Evolutionary conservation across 345 rosid genomes (phyloP).

Genomic region (Bruguiera sexangula): DNA sequence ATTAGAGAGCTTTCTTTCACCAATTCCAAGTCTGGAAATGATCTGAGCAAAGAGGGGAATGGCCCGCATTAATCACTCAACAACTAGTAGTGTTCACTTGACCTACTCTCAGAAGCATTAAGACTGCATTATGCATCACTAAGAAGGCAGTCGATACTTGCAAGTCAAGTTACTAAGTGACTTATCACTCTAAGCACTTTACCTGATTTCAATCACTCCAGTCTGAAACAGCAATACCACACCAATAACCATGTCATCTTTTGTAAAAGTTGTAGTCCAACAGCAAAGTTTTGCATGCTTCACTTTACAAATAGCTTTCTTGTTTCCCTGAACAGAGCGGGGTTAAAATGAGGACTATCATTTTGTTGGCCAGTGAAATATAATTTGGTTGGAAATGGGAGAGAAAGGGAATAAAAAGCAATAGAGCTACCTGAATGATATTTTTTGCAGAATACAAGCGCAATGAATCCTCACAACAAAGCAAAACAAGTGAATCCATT

Average conservation of each 20-base stretch:
- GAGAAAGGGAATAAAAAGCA: slow-evolving; percentile 6
- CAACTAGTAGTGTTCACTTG: background rate
- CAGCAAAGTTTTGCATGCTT: slow-evolving; percentile 26
- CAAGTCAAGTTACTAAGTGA: background rate
- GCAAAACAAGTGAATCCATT: slow-evolving; percentile 21
- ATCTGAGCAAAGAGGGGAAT: slow-evolving; percentile 42
- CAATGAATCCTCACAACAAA: slow-evolving; percentile 29
- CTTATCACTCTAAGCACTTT: background rate
- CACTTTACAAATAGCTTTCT: slow-evolving; percentile 26
- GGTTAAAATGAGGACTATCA: background rate
- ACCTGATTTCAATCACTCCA: slow-evolving; percentile 31
- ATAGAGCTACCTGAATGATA: slow-evolving; percentile 54
- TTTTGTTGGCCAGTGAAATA: slow-evolving; percentile 3
- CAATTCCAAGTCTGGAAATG: slow-evolving; percentile 68
- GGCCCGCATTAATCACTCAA: background rate
- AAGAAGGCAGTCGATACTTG: background rate
- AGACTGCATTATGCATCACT: background rate
- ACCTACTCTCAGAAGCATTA: background rate
- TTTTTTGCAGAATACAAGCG: slow-evolving; percentile 40
- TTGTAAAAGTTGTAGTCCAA: slow-evolving; percentile 21
- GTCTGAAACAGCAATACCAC: slow-evolving; percentile 19
- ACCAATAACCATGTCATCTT: slow-evolving; percentile 21
- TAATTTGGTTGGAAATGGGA: slow-evolving; percentile 1
- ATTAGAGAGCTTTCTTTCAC: slow-evolving; percentile 62
- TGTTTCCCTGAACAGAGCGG: slow-evolving; percentile 21